These are phyloP conservation scores for Tetramitus jugosus DNA, from an alignment of 208 protist species.

Conservation along the genomic window DNA sequence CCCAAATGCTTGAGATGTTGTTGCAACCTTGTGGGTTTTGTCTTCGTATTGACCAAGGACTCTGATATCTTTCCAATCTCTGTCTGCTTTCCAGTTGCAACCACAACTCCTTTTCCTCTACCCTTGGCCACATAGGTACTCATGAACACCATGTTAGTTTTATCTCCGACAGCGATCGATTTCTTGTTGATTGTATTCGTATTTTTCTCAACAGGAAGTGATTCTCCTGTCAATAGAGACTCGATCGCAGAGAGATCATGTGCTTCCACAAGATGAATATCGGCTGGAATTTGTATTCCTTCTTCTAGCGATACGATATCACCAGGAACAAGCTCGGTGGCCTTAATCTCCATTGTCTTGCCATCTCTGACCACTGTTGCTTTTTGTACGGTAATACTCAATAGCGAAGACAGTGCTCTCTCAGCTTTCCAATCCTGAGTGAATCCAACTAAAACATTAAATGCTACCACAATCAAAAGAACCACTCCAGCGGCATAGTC, in stretches of 20 bases:
- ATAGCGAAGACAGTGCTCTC: no score
- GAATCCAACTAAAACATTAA: no score
- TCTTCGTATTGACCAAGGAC: conserved; percentile 62
- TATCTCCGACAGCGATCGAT: background rate
- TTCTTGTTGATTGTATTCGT: conserved; percentile 55
- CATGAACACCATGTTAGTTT: conserved; percentile 67
- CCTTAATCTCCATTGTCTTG: conserved; percentile 56
- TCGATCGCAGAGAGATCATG: background rate
- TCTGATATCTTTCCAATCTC: conserved; percentile 87
- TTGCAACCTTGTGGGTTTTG: conserved; percentile 84
- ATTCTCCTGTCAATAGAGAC: conserved; percentile 4
- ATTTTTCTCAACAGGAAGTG: no score
- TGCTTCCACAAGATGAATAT: conserved; percentile 74
- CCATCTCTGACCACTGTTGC: conserved; percentile 76
- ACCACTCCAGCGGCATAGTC: no score
- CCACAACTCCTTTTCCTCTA: conserved; percentile 74
- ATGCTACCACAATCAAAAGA: no score
- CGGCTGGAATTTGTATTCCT: conserved; percentile 78
- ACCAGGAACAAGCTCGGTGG: conserved; percentile 86
- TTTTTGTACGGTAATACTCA: no score
- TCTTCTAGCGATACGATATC: conserved; percentile 76
- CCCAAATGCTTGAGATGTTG: conserved; percentile 90
- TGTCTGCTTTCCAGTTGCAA: conserved; percentile 73
- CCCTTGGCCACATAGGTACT: conserved; percentile 80
- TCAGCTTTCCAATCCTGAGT: no score